These are phyloP conservation scores for Neopestalotiopsis sp. DNA, from an alignment of 2,329 filamentous ascomycete genomes.

Conservation along the genomic window DNA sequence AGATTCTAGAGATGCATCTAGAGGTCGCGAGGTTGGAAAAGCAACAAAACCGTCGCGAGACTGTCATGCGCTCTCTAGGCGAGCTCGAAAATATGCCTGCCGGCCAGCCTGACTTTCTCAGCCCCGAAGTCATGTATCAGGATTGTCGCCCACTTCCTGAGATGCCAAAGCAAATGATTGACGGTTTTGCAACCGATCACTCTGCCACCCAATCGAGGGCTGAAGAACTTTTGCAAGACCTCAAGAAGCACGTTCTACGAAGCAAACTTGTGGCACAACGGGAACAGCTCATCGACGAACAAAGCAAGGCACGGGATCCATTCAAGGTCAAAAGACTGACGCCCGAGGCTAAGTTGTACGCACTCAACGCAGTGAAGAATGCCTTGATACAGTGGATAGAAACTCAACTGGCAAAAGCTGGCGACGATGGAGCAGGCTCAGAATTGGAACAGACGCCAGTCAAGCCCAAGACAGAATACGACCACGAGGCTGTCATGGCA, in stretches of 20 bases:
- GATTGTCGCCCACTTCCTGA: conserved; percentile 49
- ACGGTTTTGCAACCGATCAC: conserved; percentile 51
- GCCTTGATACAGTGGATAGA: conserved; percentile 72
- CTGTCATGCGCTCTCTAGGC: conserved; percentile 57
- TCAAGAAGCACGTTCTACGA: conserved; percentile 64
- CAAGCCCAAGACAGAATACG: conserved; percentile 24
- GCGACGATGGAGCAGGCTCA: conserved; percentile 38
- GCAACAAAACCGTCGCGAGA: conserved; percentile 54
- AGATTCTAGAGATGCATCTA: conserved; percentile 54
- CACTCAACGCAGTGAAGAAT: conserved; percentile 60
- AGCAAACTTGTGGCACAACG: conserved; percentile 61
- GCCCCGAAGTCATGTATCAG: conserved; percentile 52
- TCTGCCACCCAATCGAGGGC: conserved; percentile 45
- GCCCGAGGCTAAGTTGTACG: conserved; percentile 50
- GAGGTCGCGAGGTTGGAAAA: conserved; percentile 55
- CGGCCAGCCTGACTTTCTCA: conserved; percentile 54
- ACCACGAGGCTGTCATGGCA: conserved; percentile 46
- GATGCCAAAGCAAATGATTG: conserved; percentile 57
- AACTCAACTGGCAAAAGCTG: conserved; percentile 60
- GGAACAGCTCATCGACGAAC: conserved; percentile 60
- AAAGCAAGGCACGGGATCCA: conserved; percentile 46
- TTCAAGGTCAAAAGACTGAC: conserved; percentile 40
- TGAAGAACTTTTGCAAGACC: conserved; percentile 50
- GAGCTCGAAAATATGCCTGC: conserved; percentile 57
- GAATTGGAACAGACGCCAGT: conserved; percentile 16